A percentile compares a stretch with the other conserved stretches of the same genome.
Evolutionary conservation across 2,329 filamentous ascomycete genomes (phyloP).

Genomic region (Stemphylium vesicarium): DNA sequence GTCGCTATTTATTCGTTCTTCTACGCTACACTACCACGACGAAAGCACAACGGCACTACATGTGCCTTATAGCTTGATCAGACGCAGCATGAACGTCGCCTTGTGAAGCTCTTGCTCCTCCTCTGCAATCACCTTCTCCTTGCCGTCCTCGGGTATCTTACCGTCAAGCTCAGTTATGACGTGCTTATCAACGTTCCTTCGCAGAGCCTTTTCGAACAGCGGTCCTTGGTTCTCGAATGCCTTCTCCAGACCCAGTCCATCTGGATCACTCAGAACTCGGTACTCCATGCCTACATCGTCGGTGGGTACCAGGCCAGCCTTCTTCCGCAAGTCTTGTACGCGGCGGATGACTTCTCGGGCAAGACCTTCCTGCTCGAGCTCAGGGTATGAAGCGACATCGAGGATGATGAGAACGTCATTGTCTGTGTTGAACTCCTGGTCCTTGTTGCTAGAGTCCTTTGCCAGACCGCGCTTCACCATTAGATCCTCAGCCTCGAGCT

Average conservation of each 20-base stretch:
- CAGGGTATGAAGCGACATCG: constrained; percentile 81
- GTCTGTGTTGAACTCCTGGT: constrained; percentile 86
- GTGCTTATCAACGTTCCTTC: constrained; percentile 77
- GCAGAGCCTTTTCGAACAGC: constrained; percentile 76
- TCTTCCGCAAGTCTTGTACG: constrained; percentile 91
- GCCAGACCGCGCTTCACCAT: constrained; percentile 80
- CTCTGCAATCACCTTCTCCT: constrained; percentile 71
- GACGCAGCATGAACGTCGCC: constrained; percentile 76
- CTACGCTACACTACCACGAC: constrained; percentile 3
- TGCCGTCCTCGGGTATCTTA: constrained; percentile 58
- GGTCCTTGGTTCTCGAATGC: constrained; percentile 72
- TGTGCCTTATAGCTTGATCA: constrained; percentile 69
- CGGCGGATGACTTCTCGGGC: constrained; percentile 92
- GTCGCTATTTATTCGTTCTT: constrained; percentile 23
- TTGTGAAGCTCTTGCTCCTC: constrained; percentile 88
- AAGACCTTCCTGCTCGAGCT: constrained; percentile 85
- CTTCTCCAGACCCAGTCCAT: constrained; percentile 72
- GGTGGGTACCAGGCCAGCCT: constrained; percentile 85
- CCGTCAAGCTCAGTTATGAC: constrained; percentile 66
- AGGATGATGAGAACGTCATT: constrained; percentile 90
- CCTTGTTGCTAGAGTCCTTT: constrained; percentile 72
- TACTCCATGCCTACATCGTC: constrained; percentile 98
- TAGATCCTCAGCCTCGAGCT: constrained; percentile 80
- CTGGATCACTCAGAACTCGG: constrained; percentile 77
- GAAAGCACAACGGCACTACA: background rate